A percentile compares a stretch with the other conserved stretches of the same genome.
These are phyloP conservation scores for Schizosaccharomyces versatilis DNA, from an alignment of 1,139 yeast species.

Conservation along the genomic window DNA sequence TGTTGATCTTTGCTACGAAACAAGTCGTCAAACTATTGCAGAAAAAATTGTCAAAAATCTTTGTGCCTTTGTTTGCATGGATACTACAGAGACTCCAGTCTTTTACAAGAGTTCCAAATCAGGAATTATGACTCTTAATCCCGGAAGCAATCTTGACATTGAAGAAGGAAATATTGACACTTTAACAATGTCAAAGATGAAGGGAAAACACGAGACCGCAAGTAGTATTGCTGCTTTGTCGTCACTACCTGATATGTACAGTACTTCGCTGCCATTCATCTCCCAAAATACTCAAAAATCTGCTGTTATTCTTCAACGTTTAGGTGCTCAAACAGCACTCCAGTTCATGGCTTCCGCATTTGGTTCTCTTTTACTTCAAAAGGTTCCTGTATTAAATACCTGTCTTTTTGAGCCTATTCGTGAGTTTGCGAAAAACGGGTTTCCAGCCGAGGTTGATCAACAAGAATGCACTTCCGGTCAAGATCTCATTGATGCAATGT, in stretches of 20 bases:
- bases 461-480: conserved; percentile 43
- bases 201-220: neutral
- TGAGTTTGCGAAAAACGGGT: conserved; percentile 17
- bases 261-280: too few species aligned
- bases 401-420: conserved; percentile 48
- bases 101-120: conserved; percentile 22
- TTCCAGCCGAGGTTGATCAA: conserved; percentile 23
- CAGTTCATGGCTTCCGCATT: conserved; percentile 29
- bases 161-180: neutral
- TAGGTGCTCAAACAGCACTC: conserved; percentile 60
- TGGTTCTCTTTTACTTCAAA: conserved; percentile 32
- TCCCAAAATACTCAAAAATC: too few species aligned
- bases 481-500: conserved; percentile 64
- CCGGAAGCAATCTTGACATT: neutral
- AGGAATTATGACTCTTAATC: neutral
- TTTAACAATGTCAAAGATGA: neutral
- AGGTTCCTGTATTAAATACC: conserved; percentile 45
- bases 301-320: conserved; percentile 32
- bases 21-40: conserved; percentile 48
- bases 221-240: neutral
- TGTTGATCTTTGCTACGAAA: conserved; percentile 32
- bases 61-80: conserved; percentile 86
- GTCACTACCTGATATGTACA: neutral
- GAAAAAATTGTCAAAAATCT: conserved; percentile 76
- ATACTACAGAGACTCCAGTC: conserved; percentile 88